A percentile compares a stretch with the other conserved stretches of the same genome.
Evolutionary conservation across 176 grass and related monocot genomes (phyloP).

Genomic region (Oryza coarctata): DNA sequence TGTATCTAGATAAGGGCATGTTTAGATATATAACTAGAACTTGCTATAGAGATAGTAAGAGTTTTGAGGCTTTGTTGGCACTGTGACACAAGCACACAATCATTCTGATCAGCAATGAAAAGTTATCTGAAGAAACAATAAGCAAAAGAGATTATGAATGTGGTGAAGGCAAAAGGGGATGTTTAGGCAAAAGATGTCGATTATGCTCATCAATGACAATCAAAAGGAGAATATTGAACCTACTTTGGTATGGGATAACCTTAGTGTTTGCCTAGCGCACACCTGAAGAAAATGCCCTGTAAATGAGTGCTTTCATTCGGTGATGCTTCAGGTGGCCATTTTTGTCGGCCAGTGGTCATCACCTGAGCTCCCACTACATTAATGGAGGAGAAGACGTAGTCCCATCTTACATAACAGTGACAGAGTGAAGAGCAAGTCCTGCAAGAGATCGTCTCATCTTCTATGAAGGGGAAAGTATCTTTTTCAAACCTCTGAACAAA

Average conservation of each 20-base stretch:
- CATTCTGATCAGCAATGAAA: background rate
- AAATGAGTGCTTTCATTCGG: background rate
- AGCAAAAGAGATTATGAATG: background rate
- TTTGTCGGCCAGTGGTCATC: background rate
- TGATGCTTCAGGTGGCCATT: background rate
- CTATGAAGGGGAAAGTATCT: background rate
- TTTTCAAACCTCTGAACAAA: background rate
- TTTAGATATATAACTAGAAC: too few relatives aligned
- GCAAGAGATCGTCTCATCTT: too few relatives aligned
- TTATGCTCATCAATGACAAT: slow-evolving; percentile 22
- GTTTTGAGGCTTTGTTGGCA: background rate
- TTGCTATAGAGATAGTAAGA: too few relatives aligned
- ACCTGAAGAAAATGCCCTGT: background rate
- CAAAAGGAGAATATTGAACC: background rate
- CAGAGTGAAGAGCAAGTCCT: too few relatives aligned
- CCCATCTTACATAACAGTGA: too few relatives aligned
- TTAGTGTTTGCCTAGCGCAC: background rate
- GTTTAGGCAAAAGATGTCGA: background rate
- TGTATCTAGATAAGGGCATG: too few relatives aligned
- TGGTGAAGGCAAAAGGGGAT: background rate
- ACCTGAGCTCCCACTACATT: background rate
- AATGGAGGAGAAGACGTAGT: background rate
- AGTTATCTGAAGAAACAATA: background rate
- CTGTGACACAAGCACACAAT: background rate
- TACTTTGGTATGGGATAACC: background rate